Base-by-base conservation (phyloP, 805 yeast genomes). In the Yarrowia phangngaensis region DNA sequence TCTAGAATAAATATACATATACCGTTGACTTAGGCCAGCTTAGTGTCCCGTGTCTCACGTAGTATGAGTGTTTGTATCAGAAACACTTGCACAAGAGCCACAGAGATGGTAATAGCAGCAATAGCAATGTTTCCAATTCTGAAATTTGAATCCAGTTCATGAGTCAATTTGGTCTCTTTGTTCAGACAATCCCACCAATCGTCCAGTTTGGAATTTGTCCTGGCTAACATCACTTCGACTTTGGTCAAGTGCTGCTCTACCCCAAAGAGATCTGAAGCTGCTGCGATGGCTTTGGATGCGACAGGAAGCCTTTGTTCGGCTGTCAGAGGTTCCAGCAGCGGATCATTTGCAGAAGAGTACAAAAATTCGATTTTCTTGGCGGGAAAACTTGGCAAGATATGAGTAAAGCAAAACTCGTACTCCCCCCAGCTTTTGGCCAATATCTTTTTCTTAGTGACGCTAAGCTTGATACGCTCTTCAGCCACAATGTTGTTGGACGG, bases 391-490 rank as follows among this genome's bases (percentile, higher is more conserved):
- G 34, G 34, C 16, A 41, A 28, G 8, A 20, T 16, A 28, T 41
- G 48, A 2, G 28, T 27, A 28, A 41, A 41, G 15, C 48, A 41
- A 16, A 41, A 41, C 22, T 41, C 22, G 23, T 41, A 30, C 23
- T 20, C 28, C 8, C 48, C 48, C 48, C 34, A 29, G 20, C 22
- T 15, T 8, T 29, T 41, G 17, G 35, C 13, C 35, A 41, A 16
- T 4, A 41, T 19, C 17, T 12, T 14, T 19, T 41, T 41, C 20
- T 41, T 6, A 8, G 4, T 11, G 9, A 41, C 6, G 6, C 30
- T 28, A 12, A 41, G 28, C n/a, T 16, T 29, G 6, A 23, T 29
- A 8, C 20, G 5, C 27, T 41, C 48, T 12, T 29, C 34, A 4
- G 22, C 14, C 22, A 41, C 28, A 3, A 30, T 29, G 12, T 41